Conservation (phyloP, 2,329 filamentous ascomycete genomes). For the Bipolaris cookei region DNA sequence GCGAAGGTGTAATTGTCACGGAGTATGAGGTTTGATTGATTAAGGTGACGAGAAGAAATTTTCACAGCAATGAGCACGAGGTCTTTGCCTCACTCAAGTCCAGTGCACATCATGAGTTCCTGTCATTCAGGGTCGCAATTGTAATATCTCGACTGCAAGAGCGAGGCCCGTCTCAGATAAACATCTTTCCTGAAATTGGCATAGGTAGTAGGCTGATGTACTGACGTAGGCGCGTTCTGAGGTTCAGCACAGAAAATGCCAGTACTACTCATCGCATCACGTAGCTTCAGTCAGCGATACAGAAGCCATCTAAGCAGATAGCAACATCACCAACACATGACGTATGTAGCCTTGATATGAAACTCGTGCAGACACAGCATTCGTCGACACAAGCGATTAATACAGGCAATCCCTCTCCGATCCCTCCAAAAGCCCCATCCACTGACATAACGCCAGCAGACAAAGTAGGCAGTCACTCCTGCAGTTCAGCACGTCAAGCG, state of each 20-base stretch:
- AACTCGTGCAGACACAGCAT: slow-evolving; percentile 54
- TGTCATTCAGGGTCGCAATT: neutral
- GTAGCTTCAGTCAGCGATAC: neutral
- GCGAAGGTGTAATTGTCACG: neutral
- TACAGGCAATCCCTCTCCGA: slow-evolving; percentile 58
- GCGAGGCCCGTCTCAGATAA: no score
- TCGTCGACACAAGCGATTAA: slow-evolving; percentile 59
- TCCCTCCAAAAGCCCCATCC: slow-evolving; percentile 45
- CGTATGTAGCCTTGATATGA: slow-evolving; percentile 63
- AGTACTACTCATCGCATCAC: neutral
- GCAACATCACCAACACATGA: slow-evolving; percentile 8
- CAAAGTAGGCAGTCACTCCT: slow-evolving; percentile 44
- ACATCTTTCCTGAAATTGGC: neutral
- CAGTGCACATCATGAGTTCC: neutral
- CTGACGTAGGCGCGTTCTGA: neutral
- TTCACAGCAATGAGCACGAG: slow-evolving; percentile 9
- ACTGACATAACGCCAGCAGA: slow-evolving; percentile 51
- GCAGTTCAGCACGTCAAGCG: slow-evolving; percentile 41
- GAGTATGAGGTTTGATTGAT: neutral
- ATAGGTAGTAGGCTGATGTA: neutral
- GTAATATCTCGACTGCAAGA: neutral
- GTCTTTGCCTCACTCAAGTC: slow-evolving; percentile 1
- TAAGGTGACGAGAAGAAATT: slow-evolving; percentile 21
- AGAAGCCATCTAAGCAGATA: neutral
- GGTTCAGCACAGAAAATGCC: neutral